Evolutionary conservation across 2,329 filamentous ascomycete species (phyloP).

Genomic region (Talaromyces sp.): DNA sequence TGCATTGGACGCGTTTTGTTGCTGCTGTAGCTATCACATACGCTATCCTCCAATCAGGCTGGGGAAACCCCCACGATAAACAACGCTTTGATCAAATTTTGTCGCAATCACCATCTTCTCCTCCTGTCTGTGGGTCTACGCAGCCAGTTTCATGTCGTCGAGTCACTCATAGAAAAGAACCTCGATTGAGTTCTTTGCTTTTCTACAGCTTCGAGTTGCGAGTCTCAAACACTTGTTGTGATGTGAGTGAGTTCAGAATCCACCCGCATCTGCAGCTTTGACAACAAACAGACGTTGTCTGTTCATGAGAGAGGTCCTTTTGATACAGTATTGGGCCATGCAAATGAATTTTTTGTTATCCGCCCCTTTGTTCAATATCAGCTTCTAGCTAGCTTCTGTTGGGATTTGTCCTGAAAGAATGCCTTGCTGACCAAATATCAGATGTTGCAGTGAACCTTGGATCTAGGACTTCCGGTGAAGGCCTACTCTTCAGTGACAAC

Average conservation of each 20-base stretch:
- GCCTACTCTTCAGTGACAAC: background rate
- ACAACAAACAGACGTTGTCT: background rate
- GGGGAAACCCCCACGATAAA: background rate
- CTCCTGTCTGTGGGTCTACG: background rate
- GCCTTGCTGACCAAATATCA: background rate
- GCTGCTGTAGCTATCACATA: background rate
- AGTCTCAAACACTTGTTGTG: background rate
- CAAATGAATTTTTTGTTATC: background rate
- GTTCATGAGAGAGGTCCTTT: background rate
- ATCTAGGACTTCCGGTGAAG: background rate
- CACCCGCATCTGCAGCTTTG: background rate
- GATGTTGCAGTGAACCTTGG: constrained; percentile 3
- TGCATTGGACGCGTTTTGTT: background rate
- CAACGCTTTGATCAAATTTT: background rate
- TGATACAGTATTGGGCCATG: background rate
- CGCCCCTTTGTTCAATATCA: background rate
- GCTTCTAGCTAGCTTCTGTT: background rate
- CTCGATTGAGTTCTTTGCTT: background rate
- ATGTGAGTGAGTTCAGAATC: background rate
- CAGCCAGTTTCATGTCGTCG: background rate
- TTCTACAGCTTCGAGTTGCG: background rate
- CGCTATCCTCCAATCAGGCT: background rate
- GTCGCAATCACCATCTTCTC: background rate
- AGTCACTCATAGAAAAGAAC: background rate
- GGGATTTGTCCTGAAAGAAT: background rate